Evolutionary conservation across 2,329 filamentous ascomycete species (phyloP), one percentile per base, ranked within the genome.

Genomic region (Geosmithia flava): DNA sequence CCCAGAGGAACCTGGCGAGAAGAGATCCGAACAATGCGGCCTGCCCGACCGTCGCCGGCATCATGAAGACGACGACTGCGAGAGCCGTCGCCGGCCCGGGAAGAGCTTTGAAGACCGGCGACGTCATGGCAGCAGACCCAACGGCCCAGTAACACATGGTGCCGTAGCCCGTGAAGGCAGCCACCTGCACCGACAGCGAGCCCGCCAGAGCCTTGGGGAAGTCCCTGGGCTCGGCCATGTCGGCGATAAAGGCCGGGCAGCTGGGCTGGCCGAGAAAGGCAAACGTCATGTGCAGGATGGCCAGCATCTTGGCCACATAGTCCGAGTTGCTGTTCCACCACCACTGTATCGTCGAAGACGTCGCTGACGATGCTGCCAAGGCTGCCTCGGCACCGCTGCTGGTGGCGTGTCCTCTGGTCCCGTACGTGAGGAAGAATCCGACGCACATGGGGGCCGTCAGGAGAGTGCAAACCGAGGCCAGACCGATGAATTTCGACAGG

Each of bases 161-260:
- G 7, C 47, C 50, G 44, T 47, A 49, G 13, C 43, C 20, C 10
- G 44, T 23, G 19, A 51, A 51, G 20, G 43, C 40, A n/a, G n/a
- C 13, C 11, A 41, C 7, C 17, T 49, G 44, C 2, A 48, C 23
- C 15, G n/a, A 27, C 15, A 42, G 42, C 42, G 46, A 49, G 17
- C 37, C n/a, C 15, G 44, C 46, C 2, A 51, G 39, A 7, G 50
- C 50, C 29, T 49, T 49, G 3, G 45, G 45, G 39, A 49, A 50
- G 7, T 48, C 46, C 48, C 46, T 20, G 2, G 50, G 48, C 3
- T 52, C 29, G 16, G 40, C 30, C 50, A 52, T 52, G 17, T 52
- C 48, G 7, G 30, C 41, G 16, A 52, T 47, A 27, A 52, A 47
- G 15, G 42, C 48, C 20, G 50, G 50, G 8, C 49, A 15, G 17